A percentile compares a stretch with the other conserved stretches of the same genome.
phyloP scores from a whole-genome alignment of 2,329 filamentous ascomycete genomes.

The Colletotrichum salicis region DNA sequence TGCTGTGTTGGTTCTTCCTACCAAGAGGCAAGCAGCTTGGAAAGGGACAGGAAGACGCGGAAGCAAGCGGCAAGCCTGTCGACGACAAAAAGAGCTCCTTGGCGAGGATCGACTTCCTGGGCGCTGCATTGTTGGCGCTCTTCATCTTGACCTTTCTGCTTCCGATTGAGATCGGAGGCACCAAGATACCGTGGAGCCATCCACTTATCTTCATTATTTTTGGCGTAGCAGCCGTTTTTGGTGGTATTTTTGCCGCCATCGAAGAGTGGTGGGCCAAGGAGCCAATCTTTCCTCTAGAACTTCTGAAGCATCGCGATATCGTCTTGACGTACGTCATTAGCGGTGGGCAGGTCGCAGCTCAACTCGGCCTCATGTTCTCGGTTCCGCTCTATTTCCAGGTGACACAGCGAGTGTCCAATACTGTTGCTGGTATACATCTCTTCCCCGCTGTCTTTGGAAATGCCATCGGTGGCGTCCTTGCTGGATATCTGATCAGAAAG shows the following conservation, averaged over 20 bases:
- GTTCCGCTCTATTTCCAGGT: constrained; percentile 78
- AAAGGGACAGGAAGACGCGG: neutral
- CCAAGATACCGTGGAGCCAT: constrained; percentile 63
- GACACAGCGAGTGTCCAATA: constrained; percentile 66
- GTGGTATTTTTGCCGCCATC: constrained; percentile 19
- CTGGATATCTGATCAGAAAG: constrained; percentile 66
- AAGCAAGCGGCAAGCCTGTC: neutral
- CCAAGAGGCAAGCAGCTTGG: constrained; percentile 44
- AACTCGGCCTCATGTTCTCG: constrained; percentile 65
- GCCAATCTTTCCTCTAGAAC: constrained; percentile 67
- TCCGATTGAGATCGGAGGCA: constrained; percentile 66
- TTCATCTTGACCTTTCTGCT: constrained; percentile 68
- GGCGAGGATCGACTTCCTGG: constrained; percentile 65
- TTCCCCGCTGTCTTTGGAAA: constrained; percentile 77
- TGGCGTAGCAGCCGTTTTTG: constrained; percentile 35
- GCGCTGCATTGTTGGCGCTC: constrained; percentile 65
- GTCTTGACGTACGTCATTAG: constrained; percentile 64
- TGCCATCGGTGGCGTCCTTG: constrained; percentile 69
- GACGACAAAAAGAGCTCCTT: constrained; percentile 39
- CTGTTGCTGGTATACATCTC: constrained; percentile 68
- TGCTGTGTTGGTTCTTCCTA: constrained; percentile 64
- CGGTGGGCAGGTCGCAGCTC: constrained; percentile 64
- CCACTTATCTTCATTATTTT: constrained; percentile 58
- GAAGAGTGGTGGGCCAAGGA: constrained; percentile 54
- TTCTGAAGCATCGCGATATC: constrained; percentile 63